Conservation (phyloP, 106 monocot genomes). For the Posidonia australis region DNA sequence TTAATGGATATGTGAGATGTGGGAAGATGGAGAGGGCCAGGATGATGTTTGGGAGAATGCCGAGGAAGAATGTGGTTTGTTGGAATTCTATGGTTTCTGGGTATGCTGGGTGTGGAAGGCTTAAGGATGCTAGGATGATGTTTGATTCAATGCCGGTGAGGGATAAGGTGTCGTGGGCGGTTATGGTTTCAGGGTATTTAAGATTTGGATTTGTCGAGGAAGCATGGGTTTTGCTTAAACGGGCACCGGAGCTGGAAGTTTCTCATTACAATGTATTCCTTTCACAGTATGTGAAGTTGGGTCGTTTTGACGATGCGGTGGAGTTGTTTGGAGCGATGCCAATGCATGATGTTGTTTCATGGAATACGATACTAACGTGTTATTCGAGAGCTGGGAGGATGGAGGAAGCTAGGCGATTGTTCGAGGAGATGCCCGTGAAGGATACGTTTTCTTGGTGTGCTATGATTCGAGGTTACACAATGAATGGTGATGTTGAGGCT, state of each 20-base stretch:
- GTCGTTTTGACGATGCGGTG: constrained; percentile 27
- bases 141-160: constrained; percentile 24
- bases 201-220: constrained; percentile 34
- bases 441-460: constrained; percentile 59
- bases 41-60: constrained; percentile 39
- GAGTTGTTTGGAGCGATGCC: constrained; percentile 41
- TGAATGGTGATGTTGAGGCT: constrained; percentile 24
- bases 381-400: constrained; percentile 34
- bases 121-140: constrained; percentile 23
- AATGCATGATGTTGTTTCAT: constrained; percentile 29
- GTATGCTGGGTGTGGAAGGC: constrained; percentile 19
- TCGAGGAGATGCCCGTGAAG: constrained; percentile 43
- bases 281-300: constrained; percentile 47
- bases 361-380: constrained; percentile 57
- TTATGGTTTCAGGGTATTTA: constrained; percentile 31
- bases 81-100: constrained; percentile 48
- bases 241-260: constrained; percentile 5
- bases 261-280: constrained; percentile 45
- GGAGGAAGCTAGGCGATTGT: constrained; percentile 31
- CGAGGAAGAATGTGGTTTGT: constrained; percentile 33
- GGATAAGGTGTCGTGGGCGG: constrained; percentile 30
- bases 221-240: constrained; percentile 23
- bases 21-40: constrained; percentile 26
- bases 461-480: constrained; percentile 38
- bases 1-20: constrained; percentile 48